These are phyloP conservation scores for Parathielavia appendiculata DNA, from an alignment of 495 filamentous ascomycete species.

Conservation along the genomic window DNA sequence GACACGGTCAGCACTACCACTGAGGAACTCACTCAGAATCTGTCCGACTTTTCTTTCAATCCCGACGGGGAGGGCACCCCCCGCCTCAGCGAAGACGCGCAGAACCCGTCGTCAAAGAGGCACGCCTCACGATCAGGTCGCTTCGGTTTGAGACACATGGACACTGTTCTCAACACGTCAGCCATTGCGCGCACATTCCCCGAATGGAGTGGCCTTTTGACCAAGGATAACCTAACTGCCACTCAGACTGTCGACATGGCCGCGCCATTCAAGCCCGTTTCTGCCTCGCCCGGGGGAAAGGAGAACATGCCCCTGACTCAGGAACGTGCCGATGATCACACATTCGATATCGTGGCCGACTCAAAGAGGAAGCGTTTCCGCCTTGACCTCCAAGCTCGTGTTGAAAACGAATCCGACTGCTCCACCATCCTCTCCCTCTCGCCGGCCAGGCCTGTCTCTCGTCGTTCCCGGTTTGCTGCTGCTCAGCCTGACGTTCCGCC, in stretches of 20 bases:
- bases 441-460: constrained; percentile 17
- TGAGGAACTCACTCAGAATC: constrained; percentile 33
- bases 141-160: constrained; percentile 22
- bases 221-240: constrained; percentile 20
- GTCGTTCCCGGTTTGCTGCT: constrained; percentile 28
- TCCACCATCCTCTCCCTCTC: constrained; percentile 37
- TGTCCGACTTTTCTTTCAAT: constrained; percentile 42
- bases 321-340: constrained; percentile 22
- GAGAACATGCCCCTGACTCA: constrained; percentile 38
- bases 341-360: constrained; percentile 28
- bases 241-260: constrained; percentile 25
- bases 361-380: constrained; percentile 30
- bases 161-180: constrained; percentile 53
- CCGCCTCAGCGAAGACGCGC: constrained; percentile 26
- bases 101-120: constrained; percentile 20
- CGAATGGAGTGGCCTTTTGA: constrained; percentile 43
- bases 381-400: constrained; percentile 42
- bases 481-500: constrained; percentile 8
- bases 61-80: constrained; percentile 45
- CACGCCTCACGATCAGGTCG: constrained; percentile 26
- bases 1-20: constrained; percentile 45
- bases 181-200: constrained; percentile 59
- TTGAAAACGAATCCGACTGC: constrained; percentile 42
- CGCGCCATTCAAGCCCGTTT: constrained; percentile 15
- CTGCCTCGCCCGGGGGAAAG: constrained; percentile 25